A percentile compares a stretch with the other conserved stretches of the same genome.
phyloP scores from a whole-genome alignment of 768 basidiomycete genomes.

The Boletus tylopilopsis region DNA sequence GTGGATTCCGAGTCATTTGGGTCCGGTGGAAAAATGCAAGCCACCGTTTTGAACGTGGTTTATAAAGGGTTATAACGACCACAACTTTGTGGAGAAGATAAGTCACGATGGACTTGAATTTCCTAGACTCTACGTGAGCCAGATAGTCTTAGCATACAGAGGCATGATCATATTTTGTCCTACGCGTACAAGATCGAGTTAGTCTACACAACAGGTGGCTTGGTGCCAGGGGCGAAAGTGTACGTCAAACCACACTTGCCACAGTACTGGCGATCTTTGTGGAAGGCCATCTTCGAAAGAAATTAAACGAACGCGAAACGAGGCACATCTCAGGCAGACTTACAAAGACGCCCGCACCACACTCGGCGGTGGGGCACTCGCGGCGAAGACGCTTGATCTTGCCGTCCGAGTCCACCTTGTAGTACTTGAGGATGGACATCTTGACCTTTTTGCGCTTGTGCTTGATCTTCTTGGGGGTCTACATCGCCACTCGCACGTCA shows the following conservation, averaged over 20 bases:
- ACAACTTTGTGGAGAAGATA: neutral
- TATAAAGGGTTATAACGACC: neutral
- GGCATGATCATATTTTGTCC: constrained; percentile 4
- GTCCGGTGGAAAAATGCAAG: too few relatives aligned
- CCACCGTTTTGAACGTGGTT: constrained; percentile 1
- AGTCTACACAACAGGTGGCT: constrained; percentile 65
- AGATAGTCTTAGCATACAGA: neutral
- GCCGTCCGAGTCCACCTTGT: constrained; percentile 99
- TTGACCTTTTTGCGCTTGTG: constrained; percentile 99
- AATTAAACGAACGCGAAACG: neutral
- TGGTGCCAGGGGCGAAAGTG: constrained; percentile 77
- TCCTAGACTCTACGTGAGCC: too few relatives aligned
- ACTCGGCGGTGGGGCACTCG: constrained; percentile 86
- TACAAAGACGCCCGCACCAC: constrained; percentile 84
- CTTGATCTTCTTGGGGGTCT: constrained; percentile 99
- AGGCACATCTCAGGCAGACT: constrained; percentile 24
- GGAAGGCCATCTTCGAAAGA: constrained; percentile 85
- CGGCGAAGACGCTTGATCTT: constrained; percentile 99
- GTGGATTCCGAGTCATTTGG: too few relatives aligned
- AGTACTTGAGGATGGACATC: constrained; percentile 99
- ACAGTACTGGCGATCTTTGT: constrained; percentile 97
- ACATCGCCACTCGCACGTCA: constrained; percentile 4
- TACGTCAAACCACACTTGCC: constrained; percentile 92
- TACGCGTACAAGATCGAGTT: constrained; percentile 11
- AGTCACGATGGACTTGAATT: neutral